Conservation (phyloP, 2,329 filamentous ascomycete genomes). For the Beauveria scarabaeidicola region DNA sequence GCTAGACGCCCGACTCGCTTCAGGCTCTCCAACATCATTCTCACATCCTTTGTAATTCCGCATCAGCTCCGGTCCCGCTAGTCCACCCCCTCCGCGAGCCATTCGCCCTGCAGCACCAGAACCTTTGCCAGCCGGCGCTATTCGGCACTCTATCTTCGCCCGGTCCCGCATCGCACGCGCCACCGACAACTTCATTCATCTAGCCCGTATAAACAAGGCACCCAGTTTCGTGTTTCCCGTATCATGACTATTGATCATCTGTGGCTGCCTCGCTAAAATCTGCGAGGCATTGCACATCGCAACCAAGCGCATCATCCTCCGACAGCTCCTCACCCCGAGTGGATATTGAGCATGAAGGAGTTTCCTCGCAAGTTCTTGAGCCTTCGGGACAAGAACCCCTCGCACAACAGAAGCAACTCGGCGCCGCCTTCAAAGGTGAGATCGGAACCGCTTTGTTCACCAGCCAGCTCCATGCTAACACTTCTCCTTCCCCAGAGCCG, state of each 20-base stretch:
- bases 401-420: constrained; percentile 47
- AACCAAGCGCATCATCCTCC: not conserved
- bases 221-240: not conserved
- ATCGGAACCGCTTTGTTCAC: not conserved
- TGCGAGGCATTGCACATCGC: constrained; percentile 18
- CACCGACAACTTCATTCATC: not conserved
- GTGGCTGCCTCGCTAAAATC: constrained; percentile 24
- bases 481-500: constrained; percentile 31
- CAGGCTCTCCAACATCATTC: not conserved
- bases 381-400: constrained; percentile 55
- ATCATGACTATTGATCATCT: constrained; percentile 24
- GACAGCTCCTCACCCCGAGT: not conserved
- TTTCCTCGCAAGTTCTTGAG: constrained; percentile 60
- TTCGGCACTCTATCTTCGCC: not conserved
- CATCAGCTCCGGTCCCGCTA: not conserved
- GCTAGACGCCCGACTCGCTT: not conserved
- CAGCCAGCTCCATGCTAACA: constrained; percentile 8
- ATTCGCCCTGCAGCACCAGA: not conserved
- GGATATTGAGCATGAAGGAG: constrained; percentile 39
- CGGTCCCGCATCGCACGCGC: constrained; percentile 1
- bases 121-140: not conserved
- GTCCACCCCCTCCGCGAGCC: not conserved
- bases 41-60: not conserved
- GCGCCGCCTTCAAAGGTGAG: constrained; percentile 37
- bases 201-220: not conserved